Evolutionary conservation across 495 filamentous ascomycete species (phyloP).

Genomic region (Articulospora tetracladia): DNA sequence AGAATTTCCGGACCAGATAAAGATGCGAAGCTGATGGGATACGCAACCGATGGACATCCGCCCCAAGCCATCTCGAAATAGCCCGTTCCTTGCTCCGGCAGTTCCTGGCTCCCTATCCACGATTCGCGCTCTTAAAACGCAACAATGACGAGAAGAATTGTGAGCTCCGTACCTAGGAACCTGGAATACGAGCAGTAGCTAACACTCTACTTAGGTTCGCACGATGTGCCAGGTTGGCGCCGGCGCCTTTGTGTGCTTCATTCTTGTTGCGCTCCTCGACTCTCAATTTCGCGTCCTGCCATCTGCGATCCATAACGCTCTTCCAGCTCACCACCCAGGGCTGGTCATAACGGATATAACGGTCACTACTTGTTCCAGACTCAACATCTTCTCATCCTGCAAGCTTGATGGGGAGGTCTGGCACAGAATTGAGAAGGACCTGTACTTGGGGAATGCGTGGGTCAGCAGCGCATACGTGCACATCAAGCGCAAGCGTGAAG

Average conservation of each 20-base stretch:
- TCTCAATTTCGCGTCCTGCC: conserved; percentile 78
- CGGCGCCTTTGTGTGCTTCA: conserved; percentile 39
- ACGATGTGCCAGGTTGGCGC: conserved; percentile 73
- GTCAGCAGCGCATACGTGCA: conserved; percentile 78
- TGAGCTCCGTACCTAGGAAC: conserved; percentile 15
- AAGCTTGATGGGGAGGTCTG: conserved; percentile 71
- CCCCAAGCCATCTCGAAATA: neutral
- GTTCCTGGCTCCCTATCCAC: neutral
- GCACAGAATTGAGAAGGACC: conserved; percentile 88
- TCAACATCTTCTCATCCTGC: conserved; percentile 78
- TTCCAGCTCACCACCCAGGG: conserved; percentile 77
- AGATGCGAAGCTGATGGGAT: neutral
- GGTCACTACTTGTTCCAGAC: conserved; percentile 67
- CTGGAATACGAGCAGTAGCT: neutral
- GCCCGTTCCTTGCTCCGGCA: neutral
- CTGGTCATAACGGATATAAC: conserved; percentile 86
- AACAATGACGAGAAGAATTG: conserved; percentile 43
- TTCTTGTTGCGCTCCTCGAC: conserved; percentile 70
- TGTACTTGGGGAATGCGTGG: conserved; percentile 73
- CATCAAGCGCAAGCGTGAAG: conserved; percentile 82
- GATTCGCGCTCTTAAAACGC: neutral
- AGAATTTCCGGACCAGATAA: neutral
- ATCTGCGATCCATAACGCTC: conserved; percentile 73
- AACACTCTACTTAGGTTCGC: conserved; percentile 54
- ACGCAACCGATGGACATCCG: neutral